Evolutionary conservation across 768 basidiomycete genomes (phyloP).

Genomic region (Russula lepida): DNA sequence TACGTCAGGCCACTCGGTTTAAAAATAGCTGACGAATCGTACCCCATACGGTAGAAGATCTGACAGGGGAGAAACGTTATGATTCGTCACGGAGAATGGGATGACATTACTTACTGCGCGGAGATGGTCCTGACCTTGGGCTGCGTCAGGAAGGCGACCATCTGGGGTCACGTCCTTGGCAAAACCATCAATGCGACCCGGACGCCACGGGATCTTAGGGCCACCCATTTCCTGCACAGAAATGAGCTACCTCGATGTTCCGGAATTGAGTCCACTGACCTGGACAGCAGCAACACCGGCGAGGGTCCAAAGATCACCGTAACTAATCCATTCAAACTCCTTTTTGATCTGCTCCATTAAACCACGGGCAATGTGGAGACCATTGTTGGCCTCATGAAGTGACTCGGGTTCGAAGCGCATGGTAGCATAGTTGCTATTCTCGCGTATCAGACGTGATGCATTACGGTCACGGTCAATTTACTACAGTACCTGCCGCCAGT

Average conservation of each 20-base stretch:
- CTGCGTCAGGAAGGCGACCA: slow-evolving; percentile 82
- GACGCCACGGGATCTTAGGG: slow-evolving; percentile 87
- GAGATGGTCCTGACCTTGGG: slow-evolving; percentile 78
- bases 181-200: slow-evolving; percentile 86
- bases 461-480: slow-evolving; percentile 3
- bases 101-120: slow-evolving; percentile 46
- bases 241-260: not conserved
- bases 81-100: not conserved
- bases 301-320: slow-evolving; percentile 96
- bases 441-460: slow-evolving; percentile 8
- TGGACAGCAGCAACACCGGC: slow-evolving; percentile 86
- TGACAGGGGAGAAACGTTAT: slow-evolving; percentile 20
- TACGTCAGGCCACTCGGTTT: not conserved
- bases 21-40: slow-evolving; percentile 16
- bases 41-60: slow-evolving; percentile 91
- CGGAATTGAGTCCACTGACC: slow-evolving; percentile 27
- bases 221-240: slow-evolving; percentile 71
- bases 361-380: slow-evolving; percentile 69
- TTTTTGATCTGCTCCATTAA: slow-evolving; percentile 83
- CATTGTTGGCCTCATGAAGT: slow-evolving; percentile 75
- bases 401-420: slow-evolving; percentile 96
- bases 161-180: slow-evolving; percentile 70
- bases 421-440: slow-evolving; percentile 83
- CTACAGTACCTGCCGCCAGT: slow-evolving; percentile 74
- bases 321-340: slow-evolving; percentile 88